phyloP scores from a whole-genome alignment of 192 early-diverging fungal genomes.

The Pecoramyces ruminantium region DNA sequence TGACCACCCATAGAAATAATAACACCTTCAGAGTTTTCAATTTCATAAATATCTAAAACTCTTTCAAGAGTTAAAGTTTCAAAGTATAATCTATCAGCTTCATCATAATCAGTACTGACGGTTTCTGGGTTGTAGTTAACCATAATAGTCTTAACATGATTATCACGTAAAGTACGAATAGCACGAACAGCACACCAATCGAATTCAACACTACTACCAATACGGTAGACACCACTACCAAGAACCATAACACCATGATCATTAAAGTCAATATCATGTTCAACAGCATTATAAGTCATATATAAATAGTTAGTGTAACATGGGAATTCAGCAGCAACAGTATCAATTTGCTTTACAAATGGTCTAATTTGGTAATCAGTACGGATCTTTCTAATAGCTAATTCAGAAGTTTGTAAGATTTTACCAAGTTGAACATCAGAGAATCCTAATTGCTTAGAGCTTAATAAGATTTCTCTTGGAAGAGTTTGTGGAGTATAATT shows the following conservation, averaged over 20 bases:
- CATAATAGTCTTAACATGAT: slow-evolving; percentile 89
- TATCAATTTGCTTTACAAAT: slow-evolving; percentile 97
- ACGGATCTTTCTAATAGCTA: slow-evolving; percentile 70
- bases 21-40: slow-evolving; percentile 68
- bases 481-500: slow-evolving; percentile 43
- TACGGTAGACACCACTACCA: slow-evolving; percentile 94
- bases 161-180: slow-evolving; percentile 79
- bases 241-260: slow-evolving; percentile 95
- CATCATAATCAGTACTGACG: slow-evolving; percentile 98
- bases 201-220: slow-evolving; percentile 95
- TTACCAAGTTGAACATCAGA: slow-evolving; percentile 77
- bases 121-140: slow-evolving; percentile 99
- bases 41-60: slow-evolving; percentile 91
- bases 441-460: slow-evolving; percentile 91
- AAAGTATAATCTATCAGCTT: slow-evolving; percentile 95
- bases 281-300: slow-evolving; percentile 87
- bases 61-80: slow-evolving; percentile 86
- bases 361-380: slow-evolving; percentile 66
- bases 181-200: slow-evolving; percentile 97
- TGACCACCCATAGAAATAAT: slow-evolving; percentile 95
- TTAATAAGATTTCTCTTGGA: slow-evolving; percentile 28
- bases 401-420: slow-evolving; percentile 62
- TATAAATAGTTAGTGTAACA: slow-evolving; percentile 97
- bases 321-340: slow-evolving; percentile 96
- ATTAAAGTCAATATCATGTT: slow-evolving; percentile 80